Evolutionary conservation across 2,329 filamentous ascomycete species (phyloP), one percentile per base, ranked within the genome.

Genomic region (Capronia americana): DNA sequence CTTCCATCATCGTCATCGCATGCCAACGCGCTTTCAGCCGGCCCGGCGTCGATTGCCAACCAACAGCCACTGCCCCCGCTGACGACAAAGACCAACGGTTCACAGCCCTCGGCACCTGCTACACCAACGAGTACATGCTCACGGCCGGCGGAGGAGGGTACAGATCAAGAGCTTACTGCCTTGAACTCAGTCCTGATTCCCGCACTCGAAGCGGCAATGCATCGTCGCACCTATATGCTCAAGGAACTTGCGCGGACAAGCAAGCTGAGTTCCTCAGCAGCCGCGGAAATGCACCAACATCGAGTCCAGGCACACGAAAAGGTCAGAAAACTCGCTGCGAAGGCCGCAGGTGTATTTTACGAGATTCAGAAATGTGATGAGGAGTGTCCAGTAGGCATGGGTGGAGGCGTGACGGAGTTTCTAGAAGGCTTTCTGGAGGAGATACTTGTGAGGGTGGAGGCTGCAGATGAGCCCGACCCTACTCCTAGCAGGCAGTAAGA

Each of bases 381-480:
- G 76, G 87, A 89, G 51, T 91, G 92, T 72, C 92, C 93, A 5
- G 92, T 98, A 11, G 92, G 93, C 0, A 97, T 98, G 94, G 94
- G 93, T 0, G 89, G 92, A 53, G 93, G 94, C 28, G 93, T 97
- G 1, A 88, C 89, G 53, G 92, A 91, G 0, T 96, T 98, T 72
- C 79, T 98, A 7, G 95, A 99, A 77, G 94, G 93, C 0, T 87
- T 98, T 69, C 81, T 99, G 38, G 95, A 99, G 77, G 95, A 99
- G 82, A 90, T 99, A 26, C 81, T 99, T 24, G 93, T 97, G 41
- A 83, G 95, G 63, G 92, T 98, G 14, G 94, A 98, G 80, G 92
- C 93, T 3, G 84, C 93, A 68, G 92, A 95, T 73, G 91, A 92
- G 61, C 64, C 65, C 4, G 61, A 63, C 32, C n/a, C 63, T 26